A percentile compares a stretch with the other conserved stretches of the same genome.
phyloP scores from a whole-genome alignment of 2,329 filamentous ascomycete species.

The Zelopaecilomyces penicillatus region DNA sequence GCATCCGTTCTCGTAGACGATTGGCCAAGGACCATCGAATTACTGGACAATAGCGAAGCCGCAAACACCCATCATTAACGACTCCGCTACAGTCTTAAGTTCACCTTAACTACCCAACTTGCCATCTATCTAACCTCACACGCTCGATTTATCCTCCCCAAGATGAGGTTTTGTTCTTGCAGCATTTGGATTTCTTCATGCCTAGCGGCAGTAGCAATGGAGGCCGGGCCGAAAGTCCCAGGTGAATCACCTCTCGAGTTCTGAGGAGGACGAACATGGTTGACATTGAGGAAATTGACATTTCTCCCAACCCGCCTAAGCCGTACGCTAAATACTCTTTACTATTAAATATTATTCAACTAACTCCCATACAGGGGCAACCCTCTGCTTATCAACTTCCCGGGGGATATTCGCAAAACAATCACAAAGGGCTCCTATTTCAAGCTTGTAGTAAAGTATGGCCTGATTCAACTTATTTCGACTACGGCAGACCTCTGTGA shows the following conservation, averaged over 20 bases:
- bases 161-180: background rate
- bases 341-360: background rate
- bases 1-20: too few relatives aligned
- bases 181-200: background rate
- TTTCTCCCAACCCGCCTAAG: background rate
- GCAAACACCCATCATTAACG: too few relatives aligned
- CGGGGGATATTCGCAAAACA: background rate
- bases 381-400: background rate
- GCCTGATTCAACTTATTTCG: conserved; percentile 74
- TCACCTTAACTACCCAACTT: too few relatives aligned
- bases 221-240: background rate
- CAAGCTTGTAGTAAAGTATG: conserved; percentile 75
- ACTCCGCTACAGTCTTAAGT: too few relatives aligned
- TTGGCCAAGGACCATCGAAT: too few relatives aligned
- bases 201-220: background rate
- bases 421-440: conserved; percentile 60
- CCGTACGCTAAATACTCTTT: background rate
- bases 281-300: background rate
- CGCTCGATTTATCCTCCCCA: background rate
- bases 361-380: background rate
- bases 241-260: background rate
- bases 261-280: background rate
- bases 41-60: too few relatives aligned
- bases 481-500: conserved; percentile 73
- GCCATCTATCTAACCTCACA: too few relatives aligned